These are phyloP conservation scores for Astraeus odoratus DNA, from an alignment of 768 basidiomycete species.

Conservation along the genomic window DNA sequence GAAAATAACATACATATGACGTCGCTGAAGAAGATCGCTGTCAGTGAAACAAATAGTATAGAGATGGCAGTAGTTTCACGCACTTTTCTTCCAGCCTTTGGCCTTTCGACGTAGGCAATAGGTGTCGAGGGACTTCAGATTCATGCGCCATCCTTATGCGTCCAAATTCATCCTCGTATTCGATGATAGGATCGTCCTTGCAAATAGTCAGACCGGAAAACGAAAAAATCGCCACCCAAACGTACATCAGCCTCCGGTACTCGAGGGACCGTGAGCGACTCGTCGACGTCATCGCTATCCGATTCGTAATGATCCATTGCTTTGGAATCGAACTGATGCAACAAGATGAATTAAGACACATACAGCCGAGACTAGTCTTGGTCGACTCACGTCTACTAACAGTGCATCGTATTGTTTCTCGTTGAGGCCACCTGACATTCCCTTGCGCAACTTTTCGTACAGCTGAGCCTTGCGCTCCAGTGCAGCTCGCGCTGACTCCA, in stretches of 20 bases:
- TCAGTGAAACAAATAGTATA: conserved; percentile 1
- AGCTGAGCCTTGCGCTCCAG: conserved; percentile 75
- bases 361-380: background rate
- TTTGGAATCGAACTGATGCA: conserved; percentile 59
- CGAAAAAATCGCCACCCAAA: conserved; percentile 3
- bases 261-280: conserved; percentile 60
- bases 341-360: background rate
- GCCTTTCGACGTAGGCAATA: conserved; percentile 40
- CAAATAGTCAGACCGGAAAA: background rate
- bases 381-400: conserved; percentile 67
- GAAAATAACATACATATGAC: conserved; percentile 41
- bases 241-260: conserved; percentile 35
- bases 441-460: conserved; percentile 72
- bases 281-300: conserved; percentile 74
- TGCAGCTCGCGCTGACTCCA: conserved; percentile 64
- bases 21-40: conserved; percentile 37
- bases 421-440: conserved; percentile 70
- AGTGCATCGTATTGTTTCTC: conserved; percentile 68
- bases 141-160: conserved; percentile 59
- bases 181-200: conserved; percentile 74
- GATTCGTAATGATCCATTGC: conserved; percentile 47
- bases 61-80: conserved; percentile 15
- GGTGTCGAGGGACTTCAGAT: conserved; percentile 72
- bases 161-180: conserved; percentile 86
- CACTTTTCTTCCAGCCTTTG: conserved; percentile 47